phyloP scores from a whole-genome alignment of 2,329 filamentous ascomycete genomes.

The Fusarium sp. region DNA sequence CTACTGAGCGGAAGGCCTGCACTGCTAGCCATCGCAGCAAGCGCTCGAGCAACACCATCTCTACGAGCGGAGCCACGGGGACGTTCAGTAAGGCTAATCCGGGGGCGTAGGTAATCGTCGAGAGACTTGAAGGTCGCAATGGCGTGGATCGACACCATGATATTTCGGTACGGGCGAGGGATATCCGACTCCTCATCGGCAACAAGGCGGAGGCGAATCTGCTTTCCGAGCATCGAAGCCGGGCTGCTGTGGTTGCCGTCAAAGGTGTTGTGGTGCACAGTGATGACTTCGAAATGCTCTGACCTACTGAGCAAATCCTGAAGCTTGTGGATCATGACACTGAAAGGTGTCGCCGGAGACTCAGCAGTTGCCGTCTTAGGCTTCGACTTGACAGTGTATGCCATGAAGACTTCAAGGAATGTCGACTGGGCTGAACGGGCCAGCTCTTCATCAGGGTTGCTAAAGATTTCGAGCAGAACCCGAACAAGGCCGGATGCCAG shows the following conservation, averaged over 20 bases:
- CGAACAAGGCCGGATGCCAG: conserved; percentile 91
- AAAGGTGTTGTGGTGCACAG: conserved; percentile 91
- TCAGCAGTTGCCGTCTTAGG: conserved; percentile 73
- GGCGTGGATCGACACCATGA: conserved; percentile 98
- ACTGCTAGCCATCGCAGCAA: conserved; percentile 83
- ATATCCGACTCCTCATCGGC: conserved; percentile 94
- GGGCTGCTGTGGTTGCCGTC: conserved; percentile 92
- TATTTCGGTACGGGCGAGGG: conserved; percentile 86
- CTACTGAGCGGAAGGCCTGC: conserved; percentile 68
- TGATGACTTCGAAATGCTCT: conserved; percentile 97
- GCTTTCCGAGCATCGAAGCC: conserved; percentile 95
- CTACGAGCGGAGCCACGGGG: conserved; percentile 66
- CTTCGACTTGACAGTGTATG: conserved; percentile 74
- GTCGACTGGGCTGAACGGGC: conserved; percentile 79
- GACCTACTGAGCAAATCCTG: conserved; percentile 96
- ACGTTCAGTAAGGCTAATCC: conserved; percentile 85
- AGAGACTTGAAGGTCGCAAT: conserved; percentile 98
- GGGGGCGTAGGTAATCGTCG: conserved; percentile 93
- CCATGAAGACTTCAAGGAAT: conserved; percentile 95
- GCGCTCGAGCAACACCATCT: conserved; percentile 73
- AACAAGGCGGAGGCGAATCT: conserved; percentile 87
- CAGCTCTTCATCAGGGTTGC: conserved; percentile 72
- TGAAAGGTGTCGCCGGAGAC: conserved; percentile 85
- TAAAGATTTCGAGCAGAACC: conserved; percentile 84
- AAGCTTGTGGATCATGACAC: conserved; percentile 90